Base-by-base conservation (phyloP, 75 land plant genomes). In the Adiantum capillusveneris region DNA sequence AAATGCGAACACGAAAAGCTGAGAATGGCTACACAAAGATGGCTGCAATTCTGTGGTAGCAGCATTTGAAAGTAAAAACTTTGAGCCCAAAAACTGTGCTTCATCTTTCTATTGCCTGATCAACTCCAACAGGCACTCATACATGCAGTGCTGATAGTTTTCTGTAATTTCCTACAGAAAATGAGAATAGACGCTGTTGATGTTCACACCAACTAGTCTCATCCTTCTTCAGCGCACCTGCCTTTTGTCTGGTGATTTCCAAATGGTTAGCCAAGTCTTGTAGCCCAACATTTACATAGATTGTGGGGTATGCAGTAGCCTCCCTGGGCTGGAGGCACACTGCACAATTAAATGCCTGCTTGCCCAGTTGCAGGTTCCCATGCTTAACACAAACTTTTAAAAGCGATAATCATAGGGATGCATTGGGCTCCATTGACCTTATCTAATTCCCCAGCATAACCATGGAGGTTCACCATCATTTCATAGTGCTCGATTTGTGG, bases 171-270 rank as follows among this genome's bases (percentile, higher is more conserved):
- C 43, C 43, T 41, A 9, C 43, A 14, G 14, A 9, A 14, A 41
- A 41, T 9, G 12, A 41, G 14, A 9, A 14, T 14, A 41, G 14
- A 9, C 14, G 12, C 9, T 9, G 14, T 9, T 9, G 12, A 41
- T 41, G 43, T 75, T 17, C 24, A 58, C 7, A 43, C 58, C 31
- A 64, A 37, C 25, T 51, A 60, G 0, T 81, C 84, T 0, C 81
- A 81, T 11, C 78, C 84, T 81, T 74, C 78, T 54, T 42, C 43
- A 59, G 13, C 27, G 11, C 50, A 1, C 24, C n/a, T 0, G 16
- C 27, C 22, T 6, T 48, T 44, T 51, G 16, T 56, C 58, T 42
- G 50, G 44, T 49, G 6, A 1, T 14, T 2, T 48, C 31, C 43
- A 28, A 18, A 2, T 11, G 17, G 0, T 25, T 57, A 2, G 28